Evolutionary conservation across 2,329 filamentous ascomycete species (phyloP), one percentile per base, ranked within the genome.

Genomic region (Capronia coronata): DNA sequence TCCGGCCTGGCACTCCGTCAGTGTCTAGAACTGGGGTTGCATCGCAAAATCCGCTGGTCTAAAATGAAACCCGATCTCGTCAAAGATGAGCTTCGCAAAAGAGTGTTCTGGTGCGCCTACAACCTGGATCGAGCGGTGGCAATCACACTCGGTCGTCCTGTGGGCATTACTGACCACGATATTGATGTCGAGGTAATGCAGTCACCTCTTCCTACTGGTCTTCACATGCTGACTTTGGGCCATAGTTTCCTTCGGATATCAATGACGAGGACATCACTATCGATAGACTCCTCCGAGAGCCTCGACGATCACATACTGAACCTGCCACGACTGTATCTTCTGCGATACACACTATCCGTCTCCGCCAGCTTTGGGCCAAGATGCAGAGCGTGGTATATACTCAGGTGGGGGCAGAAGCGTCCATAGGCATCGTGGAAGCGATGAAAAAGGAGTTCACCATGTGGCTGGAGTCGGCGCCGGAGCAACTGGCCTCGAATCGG

Each of bases 31-130:
- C 55, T 62, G 11, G 61, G 61, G 1, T 41, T 62, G 3, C 61
- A 63, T 14, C 52, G 49, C 3, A 41, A 32, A 29, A 35, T 61
- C 10, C 22, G 18, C 2, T 48, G 51, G 43, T 45, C 29, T 16
- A 43, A 35, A 22, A 14, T 38, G n/a, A 27, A 47, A 9, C 22
- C 62, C 2, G 63, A 56, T 43, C 22, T 63, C 37, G 42, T 63
- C 6, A 67, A 69, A 39, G 63, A 68, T 23, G 67, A 71, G 45
- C 66, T 70, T 62, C 58, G 64, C 1, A 70, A 69, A 47, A 65
- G 68, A n/a, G 66, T 65, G 1, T 71, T 71, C 50, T 71, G 68
- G 68, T 68, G 67, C 56, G 59, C 69, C 6, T 71, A 71, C 49
- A 70, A 70, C n/a, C 61, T 71, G 2, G 68, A 71, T 43, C 63